A percentile compares a stretch with the other conserved stretches of the same genome.
Evolutionary conservation across 2,329 filamentous ascomycete genomes (phyloP).

Genomic region (Aspergillus nomiae): DNA sequence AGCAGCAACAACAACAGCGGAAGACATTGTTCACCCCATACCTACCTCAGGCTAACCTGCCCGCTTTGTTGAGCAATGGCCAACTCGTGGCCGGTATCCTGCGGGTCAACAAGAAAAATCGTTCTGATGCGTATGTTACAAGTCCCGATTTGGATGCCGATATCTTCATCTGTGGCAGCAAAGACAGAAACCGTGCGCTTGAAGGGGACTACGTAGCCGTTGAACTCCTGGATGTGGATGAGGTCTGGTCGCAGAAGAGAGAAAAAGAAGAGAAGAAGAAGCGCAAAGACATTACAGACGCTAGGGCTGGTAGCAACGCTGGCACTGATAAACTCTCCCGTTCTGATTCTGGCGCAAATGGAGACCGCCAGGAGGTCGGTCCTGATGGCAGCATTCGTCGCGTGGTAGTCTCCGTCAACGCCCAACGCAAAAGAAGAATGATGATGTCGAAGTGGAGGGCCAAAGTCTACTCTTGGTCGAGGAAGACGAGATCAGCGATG

Average conservation of each 20-base stretch:
- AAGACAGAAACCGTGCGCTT: slow-evolving; percentile 94
- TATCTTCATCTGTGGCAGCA: slow-evolving; percentile 99
- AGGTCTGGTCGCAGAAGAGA: slow-evolving; percentile 97
- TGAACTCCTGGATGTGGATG: slow-evolving; percentile 94
- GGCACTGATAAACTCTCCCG: slow-evolving; percentile 64
- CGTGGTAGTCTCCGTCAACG: slow-evolving; percentile 94
- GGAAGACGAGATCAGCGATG: slow-evolving; percentile 97
- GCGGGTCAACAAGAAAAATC: slow-evolving; percentile 99
- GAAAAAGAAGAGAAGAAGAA: slow-evolving; percentile 99
- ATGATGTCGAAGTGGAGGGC: slow-evolving; percentile 97
- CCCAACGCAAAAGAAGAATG: slow-evolving; percentile 99
- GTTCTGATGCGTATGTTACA: slow-evolving; percentile 96
- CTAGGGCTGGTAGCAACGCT: slow-evolving; percentile 74
- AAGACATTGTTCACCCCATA: slow-evolving; percentile 99
- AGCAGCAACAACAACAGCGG: slow-evolving; percentile 82
- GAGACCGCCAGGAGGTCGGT: slow-evolving; percentile 62
- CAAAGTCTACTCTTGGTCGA: slow-evolving; percentile 96
- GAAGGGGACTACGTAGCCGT: slow-evolving; percentile 95
- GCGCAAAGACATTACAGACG: slow-evolving; percentile 97
- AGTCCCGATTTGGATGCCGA: slow-evolving; percentile 94
- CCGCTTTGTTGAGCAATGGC: slow-evolving; percentile 84
- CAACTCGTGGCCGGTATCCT: slow-evolving; percentile 95
- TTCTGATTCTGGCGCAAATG: slow-evolving; percentile 61
- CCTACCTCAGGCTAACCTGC: slow-evolving; percentile 88
- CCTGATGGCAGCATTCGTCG: slow-evolving; percentile 85